Conservation (phyloP, 176 grass and related monocot species). For the Phoenix dactylifera region DNA sequence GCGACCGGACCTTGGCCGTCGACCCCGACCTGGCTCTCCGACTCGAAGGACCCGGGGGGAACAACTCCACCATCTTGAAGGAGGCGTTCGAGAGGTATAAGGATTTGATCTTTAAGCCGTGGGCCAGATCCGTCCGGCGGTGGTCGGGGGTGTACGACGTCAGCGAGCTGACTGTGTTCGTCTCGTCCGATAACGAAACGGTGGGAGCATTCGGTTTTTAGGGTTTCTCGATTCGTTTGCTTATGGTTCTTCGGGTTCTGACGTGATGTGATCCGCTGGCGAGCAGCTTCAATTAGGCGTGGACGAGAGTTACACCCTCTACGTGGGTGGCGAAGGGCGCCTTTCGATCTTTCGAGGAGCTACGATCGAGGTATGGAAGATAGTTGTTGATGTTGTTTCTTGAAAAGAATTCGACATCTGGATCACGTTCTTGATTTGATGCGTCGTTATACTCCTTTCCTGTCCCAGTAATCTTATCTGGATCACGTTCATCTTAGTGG, state of each 20-base stretch:
- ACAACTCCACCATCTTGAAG: slow-evolving; percentile 23
- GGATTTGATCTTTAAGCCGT: slow-evolving; percentile 46
- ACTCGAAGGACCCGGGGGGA: slow-evolving; percentile 24
- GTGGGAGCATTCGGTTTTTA: slow-evolving; percentile 30
- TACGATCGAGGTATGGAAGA: slow-evolving; percentile 50
- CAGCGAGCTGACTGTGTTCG: slow-evolving; percentile 48
- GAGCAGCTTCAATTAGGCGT: slow-evolving; percentile 58
- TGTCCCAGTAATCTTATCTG: no score
- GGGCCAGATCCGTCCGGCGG: slow-evolving; percentile 32
- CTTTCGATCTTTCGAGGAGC: slow-evolving; percentile 68
- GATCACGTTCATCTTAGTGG: no score
- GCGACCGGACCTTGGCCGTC: slow-evolving; percentile 38
- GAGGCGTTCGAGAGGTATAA: slow-evolving; percentile 74
- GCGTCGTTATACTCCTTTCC: no score
- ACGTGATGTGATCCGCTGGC: slow-evolving; percentile 5
- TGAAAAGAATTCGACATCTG: no score
- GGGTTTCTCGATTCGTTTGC: neutral
- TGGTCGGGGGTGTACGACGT: slow-evolving; percentile 29
- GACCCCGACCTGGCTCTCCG: slow-evolving; percentile 61
- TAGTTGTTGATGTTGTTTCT: no score
- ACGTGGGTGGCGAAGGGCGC: slow-evolving; percentile 24
- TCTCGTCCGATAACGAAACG: slow-evolving; percentile 64
- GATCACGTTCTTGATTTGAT: no score
- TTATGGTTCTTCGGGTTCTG: neutral
- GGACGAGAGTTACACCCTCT: slow-evolving; percentile 85